A percentile compares a stretch with the other conserved stretches of the same genome.
phyloP scores from a whole-genome alignment of 495 filamentous ascomycete species.

The Parachaetomium inaequale region DNA sequence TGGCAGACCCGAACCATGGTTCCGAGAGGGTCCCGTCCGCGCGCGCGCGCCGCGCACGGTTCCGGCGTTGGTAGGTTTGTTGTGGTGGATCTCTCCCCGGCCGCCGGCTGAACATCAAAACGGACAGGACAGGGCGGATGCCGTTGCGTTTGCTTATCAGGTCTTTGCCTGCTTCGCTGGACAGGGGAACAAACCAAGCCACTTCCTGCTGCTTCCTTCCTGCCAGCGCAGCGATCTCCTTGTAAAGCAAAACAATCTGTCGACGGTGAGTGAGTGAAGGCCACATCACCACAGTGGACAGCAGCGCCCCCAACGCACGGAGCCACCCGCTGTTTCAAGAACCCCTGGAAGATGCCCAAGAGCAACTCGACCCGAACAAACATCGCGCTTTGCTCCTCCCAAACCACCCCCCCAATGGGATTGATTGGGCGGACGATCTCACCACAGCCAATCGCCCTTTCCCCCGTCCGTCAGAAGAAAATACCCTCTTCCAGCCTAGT shows the following conservation, averaged over 20 bases:
- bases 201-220: not conserved
- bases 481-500: too few relatives aligned
- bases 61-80: too few relatives aligned
- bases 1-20: constrained; percentile 9
- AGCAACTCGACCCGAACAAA: not conserved
- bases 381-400: not conserved
- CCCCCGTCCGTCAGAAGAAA: too few relatives aligned
- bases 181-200: not conserved
- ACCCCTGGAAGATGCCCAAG: not conserved
- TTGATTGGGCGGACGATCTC: too few relatives aligned
- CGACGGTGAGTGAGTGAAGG: not conserved
- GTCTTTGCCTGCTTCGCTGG: not conserved
- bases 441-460: too few relatives aligned
- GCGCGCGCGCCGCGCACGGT: not conserved
- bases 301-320: not conserved
- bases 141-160: not conserved
- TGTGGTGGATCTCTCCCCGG: too few relatives aligned
- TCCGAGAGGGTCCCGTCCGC: constrained; percentile 4
- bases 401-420: too few relatives aligned
- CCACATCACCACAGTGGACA: not conserved
- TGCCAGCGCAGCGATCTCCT: not conserved
- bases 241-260: not conserved
- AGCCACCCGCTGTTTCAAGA: not conserved
- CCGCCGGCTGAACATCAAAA: not conserved
- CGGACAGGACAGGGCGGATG: not conserved